phyloP scores from a whole-genome alignment of 2,329 filamentous ascomycete species.

The Cytospora paraplurivora region DNA sequence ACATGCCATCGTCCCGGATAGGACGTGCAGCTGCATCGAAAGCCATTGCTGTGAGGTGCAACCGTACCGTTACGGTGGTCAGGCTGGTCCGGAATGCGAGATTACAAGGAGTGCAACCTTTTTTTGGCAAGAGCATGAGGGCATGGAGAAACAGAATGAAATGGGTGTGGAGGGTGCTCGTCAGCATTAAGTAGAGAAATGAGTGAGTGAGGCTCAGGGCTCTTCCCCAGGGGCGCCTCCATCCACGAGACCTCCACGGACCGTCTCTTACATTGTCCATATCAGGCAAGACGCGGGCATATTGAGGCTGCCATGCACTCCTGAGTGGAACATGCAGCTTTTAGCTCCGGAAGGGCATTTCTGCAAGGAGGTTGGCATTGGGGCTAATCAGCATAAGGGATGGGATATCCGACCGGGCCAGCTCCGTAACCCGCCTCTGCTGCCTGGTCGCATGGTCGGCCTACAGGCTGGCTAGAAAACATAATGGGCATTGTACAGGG shows the following conservation, averaged over 20 bases:
- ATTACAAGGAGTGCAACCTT: neutral
- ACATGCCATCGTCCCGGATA: constrained; percentile 4
- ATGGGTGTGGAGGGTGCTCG: neutral
- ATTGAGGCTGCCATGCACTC: constrained; percentile 3
- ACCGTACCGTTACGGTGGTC: neutral
- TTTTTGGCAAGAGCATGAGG: neutral
- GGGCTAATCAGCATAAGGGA: neutral
- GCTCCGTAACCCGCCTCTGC: neutral
- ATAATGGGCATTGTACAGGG: neutral
- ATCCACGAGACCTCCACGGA: neutral
- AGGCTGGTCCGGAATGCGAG: neutral
- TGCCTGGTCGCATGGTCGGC: constrained; percentile 15
- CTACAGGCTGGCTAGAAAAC: neutral
- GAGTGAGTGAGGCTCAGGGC: constrained; percentile 5
- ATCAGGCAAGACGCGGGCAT: constrained; percentile 4
- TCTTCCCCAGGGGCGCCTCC: neutral
- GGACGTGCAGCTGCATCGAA: neutral
- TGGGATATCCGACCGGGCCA: neutral
- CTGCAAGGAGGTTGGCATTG: neutral
- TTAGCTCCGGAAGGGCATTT: constrained; percentile 7
- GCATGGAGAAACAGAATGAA: neutral
- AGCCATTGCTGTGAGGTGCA: neutral
- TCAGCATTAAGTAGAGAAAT: constrained; percentile 9
- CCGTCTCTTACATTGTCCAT: neutral
- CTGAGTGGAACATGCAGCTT: constrained; percentile 10